Conservation (phyloP, 495 filamentous ascomycete species). For the Rhizodiscina lignyota region DNA sequence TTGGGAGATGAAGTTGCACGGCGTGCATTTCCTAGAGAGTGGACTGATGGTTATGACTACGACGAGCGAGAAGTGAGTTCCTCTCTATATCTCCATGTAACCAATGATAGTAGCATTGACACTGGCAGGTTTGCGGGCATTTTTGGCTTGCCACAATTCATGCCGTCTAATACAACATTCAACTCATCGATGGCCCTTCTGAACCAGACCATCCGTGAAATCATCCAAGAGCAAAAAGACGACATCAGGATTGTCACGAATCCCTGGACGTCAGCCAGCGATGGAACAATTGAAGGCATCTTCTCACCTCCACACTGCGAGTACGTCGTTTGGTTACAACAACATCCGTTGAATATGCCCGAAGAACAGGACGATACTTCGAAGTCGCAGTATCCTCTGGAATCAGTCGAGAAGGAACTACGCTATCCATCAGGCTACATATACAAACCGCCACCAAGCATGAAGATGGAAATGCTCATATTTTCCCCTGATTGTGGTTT, state of each 20-base stretch:
- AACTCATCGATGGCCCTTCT: conserved; percentile 48
- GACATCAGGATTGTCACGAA: conserved; percentile 24
- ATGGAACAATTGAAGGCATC: conserved; percentile 37
- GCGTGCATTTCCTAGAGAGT: conserved; percentile 63
- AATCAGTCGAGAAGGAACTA: conserved; percentile 67
- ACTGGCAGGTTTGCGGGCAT: conserved; percentile 52
- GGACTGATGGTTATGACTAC: conserved; percentile 70
- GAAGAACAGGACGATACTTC: conserved; percentile 9
- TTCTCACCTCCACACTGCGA: conserved; percentile 64
- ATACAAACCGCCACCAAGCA: conserved; percentile 43
- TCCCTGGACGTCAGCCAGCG: conserved; percentile 44
- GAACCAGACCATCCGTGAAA: conserved; percentile 49
- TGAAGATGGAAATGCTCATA: conserved; percentile 68
- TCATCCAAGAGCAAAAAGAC: conserved; percentile 45
- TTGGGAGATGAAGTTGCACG: conserved; percentile 60
- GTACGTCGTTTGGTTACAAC: conserved; percentile 72
- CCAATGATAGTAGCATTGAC: conserved; percentile 1
- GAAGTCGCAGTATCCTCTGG: conserved; percentile 26
- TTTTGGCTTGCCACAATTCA: conserved; percentile 73
- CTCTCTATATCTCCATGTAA: neutral
- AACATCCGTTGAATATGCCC: conserved; percentile 38
- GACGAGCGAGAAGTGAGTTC: conserved; percentile 67
- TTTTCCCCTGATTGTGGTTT: conserved; percentile 93
- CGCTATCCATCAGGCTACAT: conserved; percentile 73
- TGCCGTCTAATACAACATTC: conserved; percentile 48